These are phyloP conservation scores for Penicillium sp. DNA, from an alignment of 2,329 filamentous ascomycete genomes.

Conservation along the genomic window DNA sequence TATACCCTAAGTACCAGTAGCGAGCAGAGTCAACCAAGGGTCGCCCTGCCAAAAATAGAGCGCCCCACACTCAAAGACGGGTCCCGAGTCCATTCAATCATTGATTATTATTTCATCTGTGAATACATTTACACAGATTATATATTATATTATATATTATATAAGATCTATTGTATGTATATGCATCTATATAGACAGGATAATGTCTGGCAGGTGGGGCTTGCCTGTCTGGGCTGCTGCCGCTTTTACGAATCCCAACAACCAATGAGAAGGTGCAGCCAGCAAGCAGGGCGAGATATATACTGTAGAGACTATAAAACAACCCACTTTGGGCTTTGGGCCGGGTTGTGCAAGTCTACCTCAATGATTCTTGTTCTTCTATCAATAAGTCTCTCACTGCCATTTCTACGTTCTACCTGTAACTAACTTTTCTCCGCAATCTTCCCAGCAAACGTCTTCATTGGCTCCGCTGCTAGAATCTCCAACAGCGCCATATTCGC, in stretches of 20 bases:
- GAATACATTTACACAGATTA: too few relatives aligned
- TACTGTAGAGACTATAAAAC: too few relatives aligned
- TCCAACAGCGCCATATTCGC: slow-evolving; percentile 3
- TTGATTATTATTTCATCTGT: too few relatives aligned
- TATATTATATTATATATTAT: too few relatives aligned
- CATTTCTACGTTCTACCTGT: background rate
- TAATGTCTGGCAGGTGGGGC: too few relatives aligned
- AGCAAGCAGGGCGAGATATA: too few relatives aligned
- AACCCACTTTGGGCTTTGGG: too few relatives aligned
- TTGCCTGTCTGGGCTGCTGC: too few relatives aligned
- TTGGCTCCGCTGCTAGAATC: background rate
- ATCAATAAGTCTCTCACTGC: background rate
- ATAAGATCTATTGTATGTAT: too few relatives aligned
- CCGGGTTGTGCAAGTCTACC: background rate
- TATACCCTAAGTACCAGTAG: background rate
- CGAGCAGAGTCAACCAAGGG: background rate
- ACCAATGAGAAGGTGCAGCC: too few relatives aligned
- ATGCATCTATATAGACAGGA: too few relatives aligned
- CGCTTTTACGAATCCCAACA: too few relatives aligned
- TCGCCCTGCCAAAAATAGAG: slow-evolving; percentile 2
- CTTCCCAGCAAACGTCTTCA: background rate
- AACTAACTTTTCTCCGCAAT: background rate
- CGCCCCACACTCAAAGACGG: background rate
- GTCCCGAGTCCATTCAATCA: background rate
- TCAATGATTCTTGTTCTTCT: background rate